A percentile compares a stretch with the other conserved stretches of the same genome.
These are phyloP conservation scores for Agrocybe praecox DNA, from an alignment of 768 basidiomycete species.

Conservation along the genomic window DNA sequence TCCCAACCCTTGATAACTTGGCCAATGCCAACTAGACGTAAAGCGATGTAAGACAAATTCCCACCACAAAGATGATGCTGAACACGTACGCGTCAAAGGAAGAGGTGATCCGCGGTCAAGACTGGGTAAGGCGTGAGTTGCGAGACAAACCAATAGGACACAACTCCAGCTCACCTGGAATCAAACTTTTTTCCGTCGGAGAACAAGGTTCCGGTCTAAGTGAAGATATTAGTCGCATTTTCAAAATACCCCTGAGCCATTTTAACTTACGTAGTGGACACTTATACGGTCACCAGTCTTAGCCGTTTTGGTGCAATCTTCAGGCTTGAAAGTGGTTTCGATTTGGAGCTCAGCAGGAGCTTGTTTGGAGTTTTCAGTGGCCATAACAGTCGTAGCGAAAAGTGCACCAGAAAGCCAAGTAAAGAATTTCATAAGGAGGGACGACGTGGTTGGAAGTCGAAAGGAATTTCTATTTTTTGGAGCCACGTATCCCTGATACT, in stretches of 20 bases:
- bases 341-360: constrained; percentile 60
- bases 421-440: constrained; percentile 54
- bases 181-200: constrained; percentile 84
- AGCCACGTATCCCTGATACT: not conserved
- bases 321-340: constrained; percentile 62
- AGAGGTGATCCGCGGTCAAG: constrained; percentile 76
- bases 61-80: not conserved
- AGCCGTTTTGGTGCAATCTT: constrained; percentile 56
- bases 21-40: constrained; percentile 63
- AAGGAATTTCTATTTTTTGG: not conserved
- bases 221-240: not conserved
- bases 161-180: constrained; percentile 61
- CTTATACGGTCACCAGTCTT: constrained; percentile 62
- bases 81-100: constrained; percentile 65
- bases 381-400: constrained; percentile 47
- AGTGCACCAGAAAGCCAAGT: constrained; percentile 48
- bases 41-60: not conserved
- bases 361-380: constrained; percentile 21
- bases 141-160: not conserved
- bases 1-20: constrained; percentile 91
- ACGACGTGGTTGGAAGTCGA: not conserved
- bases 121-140: constrained; percentile 33
- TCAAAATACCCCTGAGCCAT: not conserved
- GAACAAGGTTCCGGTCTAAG: constrained; percentile 80
- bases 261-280: constrained; percentile 72